Evolutionary conservation across 129 eudicot species (phyloP), one percentile per base, ranked within the genome.

Genomic region (Sambucus nigra): DNA sequence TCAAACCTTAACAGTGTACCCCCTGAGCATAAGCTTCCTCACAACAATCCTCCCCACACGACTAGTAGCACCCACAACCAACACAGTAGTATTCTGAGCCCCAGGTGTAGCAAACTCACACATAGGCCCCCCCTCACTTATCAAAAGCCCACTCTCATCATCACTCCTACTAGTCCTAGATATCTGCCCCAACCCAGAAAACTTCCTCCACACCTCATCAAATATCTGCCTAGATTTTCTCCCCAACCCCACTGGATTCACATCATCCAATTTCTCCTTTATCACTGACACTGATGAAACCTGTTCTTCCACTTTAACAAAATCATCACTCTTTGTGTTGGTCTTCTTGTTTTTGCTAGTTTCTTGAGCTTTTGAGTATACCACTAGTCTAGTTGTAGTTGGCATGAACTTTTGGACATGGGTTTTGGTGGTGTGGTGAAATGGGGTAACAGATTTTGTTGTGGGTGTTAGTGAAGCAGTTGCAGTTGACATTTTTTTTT

Each of bases 191-290:
- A 91, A 65, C 24, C 76, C 94, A 2, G 95, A 91, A 46, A 91
- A 91, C 70, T 91, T 91, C n/a, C 86, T 74, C 99, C 99, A 91
- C 47, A 88, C 95, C 63, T 86, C 95, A 65, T 91, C 99, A 18
- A 91, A 91, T 18, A 91, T 77, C 19, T 91, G 89, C 63, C 99
- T 61, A 0, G 99, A 91, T 33, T 76, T 74, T 57, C 99, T 73
- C 46, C 99, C 99, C 42, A 91, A 57, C 39, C 99, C 99, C 22
- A 91, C 94, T n/a, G 99, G 99, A 32, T 82, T 89, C 28, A 76
- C 97, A 44, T 81, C 97, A 25, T 84, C 97, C 52, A 84, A 51
- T 33, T 70, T 69, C 69, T 74, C 83, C 81, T 68, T 83, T 51
- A 85, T 59, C 22, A 52, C 80, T 18, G 73, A 63, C 15, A 68